Conservation (phyloP, 2,329 filamentous ascomycete species). For the Chaetomium strumarium region DNA sequence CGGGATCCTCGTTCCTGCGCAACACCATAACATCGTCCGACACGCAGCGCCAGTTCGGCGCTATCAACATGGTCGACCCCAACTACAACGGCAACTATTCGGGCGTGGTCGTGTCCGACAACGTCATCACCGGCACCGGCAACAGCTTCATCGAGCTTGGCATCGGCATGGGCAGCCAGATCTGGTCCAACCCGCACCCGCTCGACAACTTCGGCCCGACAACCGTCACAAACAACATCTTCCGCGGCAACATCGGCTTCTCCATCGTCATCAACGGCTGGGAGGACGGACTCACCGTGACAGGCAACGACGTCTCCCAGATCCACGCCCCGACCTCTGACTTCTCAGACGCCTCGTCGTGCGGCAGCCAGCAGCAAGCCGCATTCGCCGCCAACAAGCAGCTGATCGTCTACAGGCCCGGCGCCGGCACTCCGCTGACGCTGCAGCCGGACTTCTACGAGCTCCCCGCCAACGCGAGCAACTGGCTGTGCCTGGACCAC, state of each 20-base stretch:
- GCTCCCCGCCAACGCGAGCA: neutral
- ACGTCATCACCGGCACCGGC: neutral
- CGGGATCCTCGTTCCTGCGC: neutral
- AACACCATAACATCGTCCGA: constrained; percentile 1
- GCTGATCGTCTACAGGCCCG: neutral
- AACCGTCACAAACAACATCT: neutral
- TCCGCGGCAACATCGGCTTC: constrained; percentile 2
- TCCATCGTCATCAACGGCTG: constrained; percentile 1
- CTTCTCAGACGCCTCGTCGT: neutral
- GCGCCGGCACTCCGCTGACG: neutral
- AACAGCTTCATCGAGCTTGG: neutral
- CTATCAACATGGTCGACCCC: constrained; percentile 4
- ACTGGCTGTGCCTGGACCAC: neutral
- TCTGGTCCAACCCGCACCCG: constrained; percentile 3
- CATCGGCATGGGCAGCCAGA: neutral
- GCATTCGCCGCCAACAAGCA: neutral
- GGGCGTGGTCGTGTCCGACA: neutral
- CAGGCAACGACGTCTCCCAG: neutral
- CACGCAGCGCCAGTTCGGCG: neutral
- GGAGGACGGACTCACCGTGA: neutral
- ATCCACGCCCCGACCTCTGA: neutral
- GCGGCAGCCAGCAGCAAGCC: neutral
- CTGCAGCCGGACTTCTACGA: neutral
- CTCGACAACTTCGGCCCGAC: constrained; percentile 3
- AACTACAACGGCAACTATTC: constrained; percentile 4